Evolutionary conservation across 139 green algal genomes (phyloP), one percentile per base, ranked within the genome.

Genomic region (Tetraselmis striata): DNA sequence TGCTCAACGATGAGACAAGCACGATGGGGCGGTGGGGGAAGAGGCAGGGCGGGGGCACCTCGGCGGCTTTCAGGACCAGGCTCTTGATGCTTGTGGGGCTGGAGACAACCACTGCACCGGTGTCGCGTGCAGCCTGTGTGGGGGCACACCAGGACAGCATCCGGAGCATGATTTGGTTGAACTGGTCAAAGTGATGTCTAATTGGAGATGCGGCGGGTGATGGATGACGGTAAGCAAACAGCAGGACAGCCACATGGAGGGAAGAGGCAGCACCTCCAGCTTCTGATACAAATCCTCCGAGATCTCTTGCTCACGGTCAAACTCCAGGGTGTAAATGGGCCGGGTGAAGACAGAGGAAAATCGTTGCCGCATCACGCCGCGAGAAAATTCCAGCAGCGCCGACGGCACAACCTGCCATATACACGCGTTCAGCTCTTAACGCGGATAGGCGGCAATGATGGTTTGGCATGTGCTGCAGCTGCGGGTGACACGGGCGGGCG

Each of bases 281-380:
- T 83, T 86, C 77, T 26, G 45, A 45, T 59, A 27, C 77, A 81
- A 59, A 59, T 45, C 82, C 31, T 81, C 30, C 1, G 32, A 74
- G 27, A 87, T 29, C 29, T 59, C n/a, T 1, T 59, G 77, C 75
- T 77, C 75, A 23, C 84, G 75, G 45, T 87, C 79, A 67, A 87
- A 87, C 45, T 75, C 32, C 18, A 87, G 76, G 28, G 84, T 87
- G 2, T 84, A 81, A 24, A 87, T 76, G 31, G 76, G 78, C 23
- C 75, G 79, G 29, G 77, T 76, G 18, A 87, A 59, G 32, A 87
- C 29, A 29, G 74, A 79, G 1, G 80, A 80, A 75, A 84, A 87
- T 2, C 79, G 30, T n/a, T 80, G 32, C 22, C 84, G 79, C 32
- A 87, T 77, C 0, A 77, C 77, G 75, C 28, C 28, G 29, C 80